phyloP scores from a whole-genome alignment of 495 filamentous ascomycete genomes.

The Talaromyces adpressus region DNA sequence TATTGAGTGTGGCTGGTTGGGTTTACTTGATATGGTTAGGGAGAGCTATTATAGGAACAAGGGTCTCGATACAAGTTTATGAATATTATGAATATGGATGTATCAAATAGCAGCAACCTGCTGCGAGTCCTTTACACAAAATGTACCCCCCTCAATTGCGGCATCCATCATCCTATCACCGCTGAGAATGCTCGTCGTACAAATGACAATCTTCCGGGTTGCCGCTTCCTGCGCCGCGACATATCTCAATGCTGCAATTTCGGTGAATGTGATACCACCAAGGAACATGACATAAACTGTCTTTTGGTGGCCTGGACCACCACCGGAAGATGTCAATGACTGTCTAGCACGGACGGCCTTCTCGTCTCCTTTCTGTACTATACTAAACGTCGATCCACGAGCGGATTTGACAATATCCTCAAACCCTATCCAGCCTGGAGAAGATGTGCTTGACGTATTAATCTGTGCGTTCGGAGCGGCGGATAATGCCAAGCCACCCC shows the following conservation, averaged over 20 bases:
- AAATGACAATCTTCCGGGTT: constrained; percentile 78
- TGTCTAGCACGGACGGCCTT: constrained; percentile 86
- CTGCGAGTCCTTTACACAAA: constrained; percentile 27
- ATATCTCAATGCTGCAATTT: constrained; percentile 91
- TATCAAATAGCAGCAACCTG: neutral
- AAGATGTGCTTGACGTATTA: constrained; percentile 49
- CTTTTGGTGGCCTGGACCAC: constrained; percentile 55
- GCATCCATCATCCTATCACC: constrained; percentile 85
- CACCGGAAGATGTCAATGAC: constrained; percentile 54
- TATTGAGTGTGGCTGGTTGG: neutral
- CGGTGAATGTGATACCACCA: constrained; percentile 89
- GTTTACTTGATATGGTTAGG: too few species aligned
- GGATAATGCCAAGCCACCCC: constrained; percentile 40
- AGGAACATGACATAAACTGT: constrained; percentile 91
- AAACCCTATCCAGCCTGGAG: constrained; percentile 83
- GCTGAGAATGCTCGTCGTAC: constrained; percentile 84
- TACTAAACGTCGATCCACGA: constrained; percentile 80
- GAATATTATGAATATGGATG: neutral
- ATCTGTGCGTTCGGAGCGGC: constrained; percentile 36
- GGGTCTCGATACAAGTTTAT: neutral
- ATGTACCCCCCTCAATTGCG: constrained; percentile 67
- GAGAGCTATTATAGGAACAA: neutral
- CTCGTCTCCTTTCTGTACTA: constrained; percentile 88
- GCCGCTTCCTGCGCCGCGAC: constrained; percentile 82
- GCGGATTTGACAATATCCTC: constrained; percentile 83